These are phyloP conservation scores for Omphalotus olearius DNA, from an alignment of 1,284 basidiomycete genomes.

Conservation along the genomic window DNA sequence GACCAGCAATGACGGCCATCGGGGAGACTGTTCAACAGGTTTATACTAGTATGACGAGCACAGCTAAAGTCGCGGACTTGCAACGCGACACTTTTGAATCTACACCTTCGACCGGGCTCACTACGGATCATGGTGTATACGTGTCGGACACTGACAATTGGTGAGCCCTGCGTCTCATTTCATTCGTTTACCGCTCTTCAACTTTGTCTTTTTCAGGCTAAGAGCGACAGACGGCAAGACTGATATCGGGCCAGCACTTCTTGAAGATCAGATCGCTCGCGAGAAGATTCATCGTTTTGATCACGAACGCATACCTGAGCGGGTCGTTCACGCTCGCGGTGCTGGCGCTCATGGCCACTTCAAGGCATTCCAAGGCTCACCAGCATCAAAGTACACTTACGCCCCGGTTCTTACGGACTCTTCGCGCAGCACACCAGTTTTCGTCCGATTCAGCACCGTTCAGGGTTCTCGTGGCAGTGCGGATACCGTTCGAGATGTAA, in stretches of 20 bases:
- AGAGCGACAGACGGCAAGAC: slow-evolving; percentile 39
- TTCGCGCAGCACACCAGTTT: slow-evolving; percentile 66
- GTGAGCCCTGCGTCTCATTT: slow-evolving; percentile 27
- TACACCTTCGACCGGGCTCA: slow-evolving; percentile 36
- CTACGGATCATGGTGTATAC: slow-evolving; percentile 61
- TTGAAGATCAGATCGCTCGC: slow-evolving; percentile 65
- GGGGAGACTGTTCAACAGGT: neutral
- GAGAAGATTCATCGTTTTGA: slow-evolving; percentile 78
- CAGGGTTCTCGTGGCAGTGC: slow-evolving; percentile 74
- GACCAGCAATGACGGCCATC: neutral
- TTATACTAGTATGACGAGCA: slow-evolving; percentile 21
- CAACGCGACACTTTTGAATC: slow-evolving; percentile 38
- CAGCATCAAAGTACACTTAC: slow-evolving; percentile 59
- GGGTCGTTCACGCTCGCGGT: slow-evolving; percentile 74
- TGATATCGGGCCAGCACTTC: slow-evolving; percentile 46
- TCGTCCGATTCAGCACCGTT: slow-evolving; percentile 81
- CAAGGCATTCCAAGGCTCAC: slow-evolving; percentile 56
- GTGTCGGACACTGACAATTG: slow-evolving; percentile 63
- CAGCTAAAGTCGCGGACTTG: slow-evolving; percentile 43
- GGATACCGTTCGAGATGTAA: slow-evolving; percentile 75
- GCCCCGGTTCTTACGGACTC: slow-evolving; percentile 72
- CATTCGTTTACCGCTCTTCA: neutral
- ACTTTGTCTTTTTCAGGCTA: slow-evolving; percentile 37
- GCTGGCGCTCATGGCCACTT: slow-evolving; percentile 80
- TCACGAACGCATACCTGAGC: slow-evolving; percentile 85